A percentile compares a stretch with the other conserved stretches of the same genome.
These are phyloP conservation scores for Chalciporus piperatus DNA, from an alignment of 768 basidiomycete genomes.

Conservation along the genomic window DNA sequence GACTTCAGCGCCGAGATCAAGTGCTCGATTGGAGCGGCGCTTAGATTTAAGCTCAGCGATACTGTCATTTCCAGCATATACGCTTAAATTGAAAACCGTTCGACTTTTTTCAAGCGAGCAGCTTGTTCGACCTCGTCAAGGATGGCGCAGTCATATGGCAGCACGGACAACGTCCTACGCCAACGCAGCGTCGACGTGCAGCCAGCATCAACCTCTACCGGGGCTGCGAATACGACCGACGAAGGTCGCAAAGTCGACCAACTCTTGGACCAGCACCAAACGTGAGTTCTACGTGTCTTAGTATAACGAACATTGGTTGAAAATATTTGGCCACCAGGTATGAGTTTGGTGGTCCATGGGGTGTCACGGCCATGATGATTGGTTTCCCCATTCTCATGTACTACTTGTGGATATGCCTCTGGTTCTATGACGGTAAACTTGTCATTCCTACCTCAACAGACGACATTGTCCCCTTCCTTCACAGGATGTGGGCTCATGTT, in stretches of 20 bases:
- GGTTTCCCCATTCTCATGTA: slow-evolving; percentile 97
- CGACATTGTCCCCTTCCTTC: slow-evolving; percentile 75
- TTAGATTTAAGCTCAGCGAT: slow-evolving; percentile 14
- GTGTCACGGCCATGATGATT: slow-evolving; percentile 89
- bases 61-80: slow-evolving; percentile 4
- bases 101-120: slow-evolving; percentile 8
- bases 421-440: slow-evolving; percentile 89
- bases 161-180: slow-evolving; percentile 25
- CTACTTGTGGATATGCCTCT: slow-evolving; percentile 96
- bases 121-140: background rate
- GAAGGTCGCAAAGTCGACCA: slow-evolving; percentile 74
- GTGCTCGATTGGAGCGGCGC: slow-evolving; percentile 21
- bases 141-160: slow-evolving; percentile 31
- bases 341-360: slow-evolving; percentile 95
- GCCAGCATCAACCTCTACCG: slow-evolving; percentile 7
- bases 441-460: slow-evolving; percentile 64
- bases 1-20: background rate
- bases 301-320: slow-evolving; percentile 1
- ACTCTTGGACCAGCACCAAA: slow-evolving; percentile 66
- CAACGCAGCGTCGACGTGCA: slow-evolving; percentile 25
- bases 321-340: slow-evolving; percentile 49
- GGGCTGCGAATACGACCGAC: slow-evolving; percentile 45
- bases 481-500: slow-evolving; percentile 83
- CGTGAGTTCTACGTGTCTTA: slow-evolving; percentile 35
- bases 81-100: slow-evolving; percentile 12